Base-by-base conservation (phyloP, 2,329 filamentous ascomycete species). In the Verticillium nubilum region DNA sequence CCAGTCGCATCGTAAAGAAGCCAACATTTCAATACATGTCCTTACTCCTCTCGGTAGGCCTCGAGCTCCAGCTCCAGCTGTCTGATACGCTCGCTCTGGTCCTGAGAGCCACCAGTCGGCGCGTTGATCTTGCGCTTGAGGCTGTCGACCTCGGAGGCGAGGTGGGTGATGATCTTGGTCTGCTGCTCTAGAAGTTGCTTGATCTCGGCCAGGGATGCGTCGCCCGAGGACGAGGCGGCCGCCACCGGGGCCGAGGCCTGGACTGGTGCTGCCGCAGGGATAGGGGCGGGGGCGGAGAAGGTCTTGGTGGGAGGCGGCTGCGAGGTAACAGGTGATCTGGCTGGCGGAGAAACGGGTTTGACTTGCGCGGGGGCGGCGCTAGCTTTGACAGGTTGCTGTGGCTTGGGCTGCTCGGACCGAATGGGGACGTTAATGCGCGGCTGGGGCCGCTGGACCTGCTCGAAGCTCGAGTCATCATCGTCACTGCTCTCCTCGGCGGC, bases 401-500 rank as follows among this genome's bases (percentile, higher is more conserved):
- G 72, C 68, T 81, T 82, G 35, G 80, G 68, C 10, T 72, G 71
- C 25, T 78, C 79, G 27, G 70, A 67, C 28, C 71, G 72, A 54
- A 71, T 60, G 23, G 74, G 72, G 25, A 72, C 67, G 28, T 67
- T 64, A 17, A 70, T 66, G 54, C 89, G 87, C 66, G 91, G 88
- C 12, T 84, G 77, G 23, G 91, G 90, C 70, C 91, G 92, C 31
- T 88, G 74, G 31, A 95, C 83, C 70, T 97, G 92, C 70, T 97
- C 93, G 66, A 97, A 97, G 75, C 88, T 91, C 1, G 91, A 94
- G 28, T 84, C 82, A 60, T 91, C 88, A 54, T 87, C 86, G 19
- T 85, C 80, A 2, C 83, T 81, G 1, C 85, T 83, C n/a, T 84
- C 84, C 6, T 69, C 68, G 0, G 87, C 85, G 27, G 79, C 78